phyloP scores from a whole-genome alignment of 768 basidiomycete species.

The Tulasnella sp. region DNA sequence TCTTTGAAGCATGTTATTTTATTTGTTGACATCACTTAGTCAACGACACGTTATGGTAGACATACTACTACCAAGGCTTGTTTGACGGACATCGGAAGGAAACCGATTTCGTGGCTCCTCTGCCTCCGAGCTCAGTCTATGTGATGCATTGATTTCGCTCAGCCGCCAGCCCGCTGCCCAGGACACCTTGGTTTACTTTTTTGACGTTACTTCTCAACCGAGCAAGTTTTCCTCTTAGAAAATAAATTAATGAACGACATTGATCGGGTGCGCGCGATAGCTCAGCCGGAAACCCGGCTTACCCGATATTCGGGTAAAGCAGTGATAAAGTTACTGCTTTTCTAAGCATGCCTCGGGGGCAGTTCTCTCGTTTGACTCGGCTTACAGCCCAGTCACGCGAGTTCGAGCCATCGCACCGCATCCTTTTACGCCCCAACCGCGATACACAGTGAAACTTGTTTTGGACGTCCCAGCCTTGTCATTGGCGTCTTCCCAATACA shows the following conservation, averaged over 20 bases:
- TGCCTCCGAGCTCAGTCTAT: too few species aligned
- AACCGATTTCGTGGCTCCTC: too few species aligned
- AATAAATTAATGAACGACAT: not conserved
- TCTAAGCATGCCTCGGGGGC: not conserved
- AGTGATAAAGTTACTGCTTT: not conserved
- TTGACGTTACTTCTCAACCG: too few species aligned
- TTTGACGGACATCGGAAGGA: too few species aligned
- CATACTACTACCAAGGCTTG: too few species aligned
- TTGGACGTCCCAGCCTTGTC: not conserved
- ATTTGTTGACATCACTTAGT: not conserved
- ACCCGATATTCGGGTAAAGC: not conserved
- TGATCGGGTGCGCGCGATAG: slow-evolving; percentile 4
- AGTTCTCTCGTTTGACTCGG: not conserved
- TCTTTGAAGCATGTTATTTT: not conserved
- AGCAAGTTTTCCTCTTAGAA: too few species aligned
- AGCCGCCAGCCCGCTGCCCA: too few species aligned
- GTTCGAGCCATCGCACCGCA: not conserved
- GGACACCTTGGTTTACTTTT: too few species aligned
- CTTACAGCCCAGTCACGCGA: not conserved
- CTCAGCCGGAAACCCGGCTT: not conserved
- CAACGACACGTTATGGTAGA: not conserved
- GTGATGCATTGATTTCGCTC: too few species aligned
- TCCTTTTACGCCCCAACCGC: not conserved
- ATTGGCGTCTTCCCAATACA: not conserved
- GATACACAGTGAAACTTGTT: too few species aligned